Base-by-base conservation (phyloP, 2,329 filamentous ascomycete species). In the Pleoardoris graminearum region DNA sequence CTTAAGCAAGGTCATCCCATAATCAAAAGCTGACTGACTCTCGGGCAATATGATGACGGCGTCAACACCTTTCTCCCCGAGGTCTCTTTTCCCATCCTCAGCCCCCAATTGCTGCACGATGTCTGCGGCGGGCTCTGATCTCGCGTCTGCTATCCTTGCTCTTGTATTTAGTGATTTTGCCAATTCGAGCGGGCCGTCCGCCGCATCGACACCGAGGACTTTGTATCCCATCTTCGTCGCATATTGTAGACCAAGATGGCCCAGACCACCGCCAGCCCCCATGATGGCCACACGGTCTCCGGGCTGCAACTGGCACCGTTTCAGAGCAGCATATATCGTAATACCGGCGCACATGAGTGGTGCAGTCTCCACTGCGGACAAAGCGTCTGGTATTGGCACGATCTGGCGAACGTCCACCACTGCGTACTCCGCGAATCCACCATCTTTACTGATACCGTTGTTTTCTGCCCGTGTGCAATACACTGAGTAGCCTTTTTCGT, bases 41-140 rank as follows among this genome's bases (percentile, higher is more conserved):
- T 80, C 78, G 0, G 78, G 76, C 14, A 80, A 61, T 11, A 79
- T 72, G 23, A 80, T 71, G 7, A 78, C 74, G 0, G 77, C 75
- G 57, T 80, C 77, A n/a, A 79, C 59, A 0, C 78, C 78, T 68
- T 75, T 75, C 41, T 79, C 74, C 3, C 60, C 70, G 7, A 59
- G 54, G 5, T 74, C 63, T 1, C 46, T 57, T 55, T 67, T 68
- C 23, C 59, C 63, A 47, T 76, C 74, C 50, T 74, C 69, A 14
- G 49, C 43, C 1, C 75, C 76, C 1, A 78, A 42, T 16, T 67
- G 50, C 29, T 60, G 60, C 10, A 68, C 65, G 3, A 75, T 42
- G 21, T 68, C 64, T 4, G 60, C 58, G 1, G 70, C 67, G n/a
- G 61, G 59, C 38, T 67, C 61, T 6, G 48, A 54, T 52, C 75